phyloP scores from a whole-genome alignment of 1,284 basidiomycete species.

The Volvariella surrecta region DNA sequence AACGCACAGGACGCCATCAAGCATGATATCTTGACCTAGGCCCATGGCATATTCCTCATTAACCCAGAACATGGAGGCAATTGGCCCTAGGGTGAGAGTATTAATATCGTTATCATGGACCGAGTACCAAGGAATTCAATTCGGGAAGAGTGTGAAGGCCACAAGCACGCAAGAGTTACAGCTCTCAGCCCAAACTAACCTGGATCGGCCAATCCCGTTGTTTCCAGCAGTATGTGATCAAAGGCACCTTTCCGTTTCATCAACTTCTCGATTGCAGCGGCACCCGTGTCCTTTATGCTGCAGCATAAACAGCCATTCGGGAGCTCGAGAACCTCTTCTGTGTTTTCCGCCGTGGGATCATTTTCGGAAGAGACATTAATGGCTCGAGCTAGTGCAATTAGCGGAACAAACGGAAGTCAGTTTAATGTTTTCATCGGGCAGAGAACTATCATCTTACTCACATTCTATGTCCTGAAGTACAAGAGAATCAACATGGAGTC shows the following conservation, averaged over 20 bases:
- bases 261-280: slow-evolving; percentile 86
- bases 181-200: slow-evolving; percentile 31
- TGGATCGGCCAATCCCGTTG: slow-evolving; percentile 90
- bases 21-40: slow-evolving; percentile 59
- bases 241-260: slow-evolving; percentile 78
- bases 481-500: slow-evolving; percentile 6
- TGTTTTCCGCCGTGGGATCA: slow-evolving; percentile 50
- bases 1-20: slow-evolving; percentile 89
- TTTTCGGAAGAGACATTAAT: slow-evolving; percentile 70
- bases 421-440: no score
- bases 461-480: slow-evolving; percentile 56
- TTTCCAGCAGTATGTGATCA: slow-evolving; percentile 90
- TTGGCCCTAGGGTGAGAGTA: slow-evolving; percentile 50
- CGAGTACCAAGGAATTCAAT: background rate
- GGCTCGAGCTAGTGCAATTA: slow-evolving; percentile 46
- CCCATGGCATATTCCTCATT: slow-evolving; percentile 82
- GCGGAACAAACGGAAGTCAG: background rate
- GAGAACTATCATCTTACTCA: slow-evolving; percentile 17
- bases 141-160: background rate
- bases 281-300: slow-evolving; percentile 86
- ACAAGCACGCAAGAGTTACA: background rate
- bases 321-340: slow-evolving; percentile 79
- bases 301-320: slow-evolving; percentile 94
- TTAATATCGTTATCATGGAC: background rate
- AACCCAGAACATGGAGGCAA: slow-evolving; percentile 85